These are phyloP conservation scores for Zygnema cylindricum DNA, from an alignment of 139 green algal species.

Conservation along the genomic window DNA sequence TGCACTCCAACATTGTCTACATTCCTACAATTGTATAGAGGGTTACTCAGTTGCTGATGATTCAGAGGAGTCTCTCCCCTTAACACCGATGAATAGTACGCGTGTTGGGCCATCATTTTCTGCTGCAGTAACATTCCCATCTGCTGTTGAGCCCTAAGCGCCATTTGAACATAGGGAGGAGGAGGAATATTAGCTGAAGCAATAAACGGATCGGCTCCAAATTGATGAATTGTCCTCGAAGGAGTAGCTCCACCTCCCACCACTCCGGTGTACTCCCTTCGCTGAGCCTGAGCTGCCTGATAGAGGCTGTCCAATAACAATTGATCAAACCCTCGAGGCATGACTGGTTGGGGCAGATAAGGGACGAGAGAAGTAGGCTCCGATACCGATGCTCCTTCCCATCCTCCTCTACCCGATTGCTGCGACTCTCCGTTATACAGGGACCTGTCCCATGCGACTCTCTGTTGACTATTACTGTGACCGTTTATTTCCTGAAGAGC, in stretches of 20 bases:
- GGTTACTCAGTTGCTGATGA: slow-evolving; percentile 1
- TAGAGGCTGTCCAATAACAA: slow-evolving; percentile 55
- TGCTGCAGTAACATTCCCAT: slow-evolving; percentile 38
- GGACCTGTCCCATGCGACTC: not conserved
- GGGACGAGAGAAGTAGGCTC: not conserved
- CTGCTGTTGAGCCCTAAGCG: slow-evolving; percentile 49
- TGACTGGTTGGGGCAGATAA: not conserved
- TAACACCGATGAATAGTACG: slow-evolving; percentile 12
- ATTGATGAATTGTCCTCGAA: not conserved
- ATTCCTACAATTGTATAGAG: not conserved
- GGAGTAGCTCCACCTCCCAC: slow-evolving; percentile 10
- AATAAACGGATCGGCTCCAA: slow-evolving; percentile 31
- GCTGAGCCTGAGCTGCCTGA: slow-evolving; percentile 30
- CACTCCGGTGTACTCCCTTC: not conserved
- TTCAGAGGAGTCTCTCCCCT: slow-evolving; percentile 4
- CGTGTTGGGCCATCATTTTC: slow-evolving; percentile 45
- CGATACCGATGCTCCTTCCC: not conserved
- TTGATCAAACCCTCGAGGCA: slow-evolving; percentile 40
- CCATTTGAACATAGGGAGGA: slow-evolving; percentile 52
- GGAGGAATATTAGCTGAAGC: slow-evolving; percentile 24
- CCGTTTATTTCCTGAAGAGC: not conserved
- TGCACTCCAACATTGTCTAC: slow-evolving; percentile 27
- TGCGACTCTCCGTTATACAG: not conserved
- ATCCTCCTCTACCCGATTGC: not conserved
- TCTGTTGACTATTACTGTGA: not conserved